Evolutionary conservation across 2,329 filamentous ascomycete species (phyloP), one percentile per base, ranked within the genome.

Genomic region (Zymoseptoria tritici): DNA sequence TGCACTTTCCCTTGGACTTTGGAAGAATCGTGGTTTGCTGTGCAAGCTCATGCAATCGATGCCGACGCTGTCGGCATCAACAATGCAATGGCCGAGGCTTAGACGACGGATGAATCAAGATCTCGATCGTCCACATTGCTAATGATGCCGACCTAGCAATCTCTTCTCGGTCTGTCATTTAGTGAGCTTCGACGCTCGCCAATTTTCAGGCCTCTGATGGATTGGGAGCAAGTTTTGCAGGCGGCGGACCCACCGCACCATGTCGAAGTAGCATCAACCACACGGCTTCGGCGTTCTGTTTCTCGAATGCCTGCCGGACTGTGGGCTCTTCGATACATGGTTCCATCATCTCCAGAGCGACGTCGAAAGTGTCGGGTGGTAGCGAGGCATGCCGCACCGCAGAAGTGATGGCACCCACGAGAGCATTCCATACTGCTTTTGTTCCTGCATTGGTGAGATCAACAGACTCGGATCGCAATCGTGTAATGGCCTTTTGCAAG

Each of bases 271-370:
- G 73, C 49, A 78, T 77, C 64, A 93, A 74, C 90, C 90, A 95
- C 3, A 94, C 86, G 1, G 88, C 87, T 76, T 94, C 90, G 0
- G 81, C 77, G 71, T 93, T 91, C 57, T 87, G 76, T 2, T 71
- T 74, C 64, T 88, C 84, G 52, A 94, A 73, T 9, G 83, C 84
- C 36, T 76, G 74, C 54, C 78, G 80, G 9, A 87, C 80, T 54
- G 82, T 77, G 1, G 68, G 57, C 6, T 68, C 66, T 9, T 66
- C 62, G 4, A 77, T 46, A 9, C 75, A 66, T 2, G 73, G 72
- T 52, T 72, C 71, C 55, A 94, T 72, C 56, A 92, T 73, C 6
- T 82, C 81, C 51, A 93, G 70, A 11, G 89, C 81, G 57, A 90
- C 82, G 64, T 92, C 89, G 71, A 91, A 89, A 64, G 86, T 80